Conservation (phyloP, 345 rosid genomes). For the Boechera stricta region DNA sequence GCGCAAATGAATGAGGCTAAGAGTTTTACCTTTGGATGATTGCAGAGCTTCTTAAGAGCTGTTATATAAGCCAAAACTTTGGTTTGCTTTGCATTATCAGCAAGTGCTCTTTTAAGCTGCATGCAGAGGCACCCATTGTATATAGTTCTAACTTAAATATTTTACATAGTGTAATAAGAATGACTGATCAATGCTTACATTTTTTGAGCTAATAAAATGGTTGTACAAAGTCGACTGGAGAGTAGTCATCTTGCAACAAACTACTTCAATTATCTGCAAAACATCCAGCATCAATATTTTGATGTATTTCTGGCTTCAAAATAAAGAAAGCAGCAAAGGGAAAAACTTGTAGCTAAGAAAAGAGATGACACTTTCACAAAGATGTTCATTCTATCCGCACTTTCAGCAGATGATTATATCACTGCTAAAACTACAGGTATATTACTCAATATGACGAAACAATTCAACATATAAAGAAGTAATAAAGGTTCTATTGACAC, state of each 20-base stretch:
- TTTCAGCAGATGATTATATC: slow-evolving; percentile 18
- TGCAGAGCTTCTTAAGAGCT: slow-evolving; percentile 99
- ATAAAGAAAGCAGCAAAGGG: slow-evolving; percentile 16
- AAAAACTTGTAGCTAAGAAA: slow-evolving; percentile 30
- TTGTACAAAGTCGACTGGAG: slow-evolving; percentile 86
- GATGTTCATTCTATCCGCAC: slow-evolving; percentile 8
- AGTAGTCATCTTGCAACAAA: slow-evolving; percentile 95
- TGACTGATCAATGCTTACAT: slow-evolving; percentile 57
- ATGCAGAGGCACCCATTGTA: slow-evolving; percentile 35
- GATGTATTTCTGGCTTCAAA: slow-evolving; percentile 23
- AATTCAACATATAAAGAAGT: slow-evolving; percentile 19
- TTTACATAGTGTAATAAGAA: slow-evolving; percentile 19
- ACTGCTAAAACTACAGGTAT: slow-evolving; percentile 6
- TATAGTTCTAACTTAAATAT: slow-evolving; percentile 13
- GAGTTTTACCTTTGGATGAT: slow-evolving; percentile 90
- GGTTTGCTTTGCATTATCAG: slow-evolving; percentile 82
- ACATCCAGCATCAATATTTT: slow-evolving; percentile 42
- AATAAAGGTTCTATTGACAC: slow-evolving; percentile 17
- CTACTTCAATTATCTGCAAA: slow-evolving; percentile 94
- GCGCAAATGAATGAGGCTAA: slow-evolving; percentile 1
- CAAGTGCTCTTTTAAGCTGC: slow-evolving; percentile 85
- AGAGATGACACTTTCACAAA: slow-evolving; percentile 17
- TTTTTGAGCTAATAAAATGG: slow-evolving; percentile 96
- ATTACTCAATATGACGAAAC: slow-evolving; percentile 21
- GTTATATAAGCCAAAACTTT: slow-evolving; percentile 96